Conservation (phyloP, 2,329 filamentous ascomycete species). For the Cladosporium sp. region DNA sequence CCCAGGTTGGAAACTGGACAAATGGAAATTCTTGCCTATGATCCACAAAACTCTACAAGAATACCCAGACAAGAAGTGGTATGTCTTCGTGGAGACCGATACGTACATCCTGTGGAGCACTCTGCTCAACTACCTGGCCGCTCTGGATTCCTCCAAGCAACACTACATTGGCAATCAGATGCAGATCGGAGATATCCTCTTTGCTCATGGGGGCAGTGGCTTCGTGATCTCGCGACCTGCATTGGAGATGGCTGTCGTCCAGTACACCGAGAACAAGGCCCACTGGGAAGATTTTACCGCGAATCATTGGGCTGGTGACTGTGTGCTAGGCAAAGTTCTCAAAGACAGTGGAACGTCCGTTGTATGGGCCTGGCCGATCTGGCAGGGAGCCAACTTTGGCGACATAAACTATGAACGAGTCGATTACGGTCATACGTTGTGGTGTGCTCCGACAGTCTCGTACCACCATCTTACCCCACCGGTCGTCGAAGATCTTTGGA, state of each 20-base stretch:
- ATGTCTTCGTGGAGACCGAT: slow-evolving; percentile 56
- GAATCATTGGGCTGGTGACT: slow-evolving; percentile 28
- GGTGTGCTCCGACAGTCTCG: slow-evolving; percentile 27
- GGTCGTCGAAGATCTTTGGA: slow-evolving; percentile 22
- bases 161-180: slow-evolving; percentile 40
- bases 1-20: slow-evolving; percentile 35
- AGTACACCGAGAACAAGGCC: slow-evolving; percentile 39
- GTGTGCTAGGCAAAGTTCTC: slow-evolving; percentile 26
- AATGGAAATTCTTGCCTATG: slow-evolving; percentile 55
- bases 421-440: slow-evolving; percentile 21
- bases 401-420: slow-evolving; percentile 21
- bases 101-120: slow-evolving; percentile 53
- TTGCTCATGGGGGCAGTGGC: slow-evolving; percentile 39
- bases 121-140: slow-evolving; percentile 35
- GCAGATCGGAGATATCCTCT: slow-evolving; percentile 32
- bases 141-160: slow-evolving; percentile 37
- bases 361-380: slow-evolving; percentile 24
- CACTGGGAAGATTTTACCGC: slow-evolving; percentile 23
- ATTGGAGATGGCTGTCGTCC: slow-evolving; percentile 27
- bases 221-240: slow-evolving; percentile 39
- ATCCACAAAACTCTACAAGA: slow-evolving; percentile 31
- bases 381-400: slow-evolving; percentile 23
- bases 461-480: slow-evolving; percentile 24
- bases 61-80: slow-evolving; percentile 52
- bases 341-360: slow-evolving; percentile 21